A percentile compares a stretch with the other conserved stretches of the same genome.
phyloP scores from a whole-genome alignment of 1,139 yeast genomes.

The Blastobotrys elegans region DNA sequence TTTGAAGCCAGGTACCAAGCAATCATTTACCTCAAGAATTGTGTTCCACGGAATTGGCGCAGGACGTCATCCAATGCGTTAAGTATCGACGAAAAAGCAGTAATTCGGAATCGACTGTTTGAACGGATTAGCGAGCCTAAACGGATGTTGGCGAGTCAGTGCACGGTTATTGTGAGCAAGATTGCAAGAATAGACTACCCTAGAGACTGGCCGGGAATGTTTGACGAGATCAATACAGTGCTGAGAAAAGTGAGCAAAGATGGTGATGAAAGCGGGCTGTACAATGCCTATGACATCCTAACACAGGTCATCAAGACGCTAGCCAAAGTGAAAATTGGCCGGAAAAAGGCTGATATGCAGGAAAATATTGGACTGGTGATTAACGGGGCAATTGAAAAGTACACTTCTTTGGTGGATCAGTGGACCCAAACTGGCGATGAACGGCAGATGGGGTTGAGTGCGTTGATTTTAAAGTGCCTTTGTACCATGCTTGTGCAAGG shows the following conservation, averaged over 20 bases:
- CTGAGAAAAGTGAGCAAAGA: conserved; percentile 40
- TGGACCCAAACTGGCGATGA: conserved; percentile 45
- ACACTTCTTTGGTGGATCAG: conserved; percentile 51
- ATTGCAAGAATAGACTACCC: conserved; percentile 86
- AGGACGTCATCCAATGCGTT: conserved; percentile 20
- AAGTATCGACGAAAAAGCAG: conserved; percentile 60
- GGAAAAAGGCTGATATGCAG: conserved; percentile 75
- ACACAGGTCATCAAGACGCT: conserved; percentile 75
- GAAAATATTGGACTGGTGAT: conserved; percentile 43
- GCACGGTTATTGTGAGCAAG: conserved; percentile 74
- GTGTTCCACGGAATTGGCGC: conserved; percentile 37
- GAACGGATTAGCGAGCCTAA: conserved; percentile 61
- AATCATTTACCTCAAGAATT: conserved; percentile 77
- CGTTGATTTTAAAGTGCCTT: conserved; percentile 66
- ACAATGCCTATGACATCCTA: conserved; percentile 59
- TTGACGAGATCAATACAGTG: conserved; percentile 55
- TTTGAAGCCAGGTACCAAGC: conserved; percentile 42
- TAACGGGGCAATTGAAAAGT: conserved; percentile 38
- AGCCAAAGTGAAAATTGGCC: conserved; percentile 74
- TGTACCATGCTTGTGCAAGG: conserved; percentile 76
- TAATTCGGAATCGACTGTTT: conserved; percentile 57
- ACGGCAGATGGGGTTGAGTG: conserved; percentile 63
- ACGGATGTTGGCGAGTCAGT: conserved; percentile 69
- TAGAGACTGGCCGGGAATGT: conserved; percentile 72
- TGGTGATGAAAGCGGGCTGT: conserved; percentile 48